These are phyloP conservation scores for Rhizopogon sp. DNA, from an alignment of 768 basidiomycete genomes.

Conservation along the genomic window DNA sequence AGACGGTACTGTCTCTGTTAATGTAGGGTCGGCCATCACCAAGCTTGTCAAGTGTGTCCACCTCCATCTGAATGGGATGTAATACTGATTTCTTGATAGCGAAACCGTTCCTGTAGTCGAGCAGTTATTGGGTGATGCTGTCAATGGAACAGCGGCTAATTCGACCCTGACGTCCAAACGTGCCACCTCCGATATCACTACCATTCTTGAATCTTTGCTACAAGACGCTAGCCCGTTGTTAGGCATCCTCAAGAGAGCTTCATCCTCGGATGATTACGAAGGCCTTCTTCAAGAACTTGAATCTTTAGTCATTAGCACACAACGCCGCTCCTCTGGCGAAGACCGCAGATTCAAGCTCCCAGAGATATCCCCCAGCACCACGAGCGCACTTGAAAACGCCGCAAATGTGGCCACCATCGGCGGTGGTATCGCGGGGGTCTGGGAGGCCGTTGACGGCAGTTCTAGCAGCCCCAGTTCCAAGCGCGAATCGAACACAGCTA, in stretches of 20 bases:
- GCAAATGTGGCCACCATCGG: neutral
- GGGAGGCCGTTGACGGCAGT: neutral
- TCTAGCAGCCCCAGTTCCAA: neutral
- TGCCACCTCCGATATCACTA: neutral
- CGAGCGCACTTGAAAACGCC: neutral
- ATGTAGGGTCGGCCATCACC: neutral
- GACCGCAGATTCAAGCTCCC: neutral
- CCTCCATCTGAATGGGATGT: neutral
- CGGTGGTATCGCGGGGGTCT: neutral
- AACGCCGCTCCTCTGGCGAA: neutral
- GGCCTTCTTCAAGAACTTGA: too few species aligned
- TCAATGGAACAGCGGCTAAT: too few species aligned
- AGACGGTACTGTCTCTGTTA: neutral
- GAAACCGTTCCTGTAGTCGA: neutral
- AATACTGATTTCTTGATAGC: neutral
- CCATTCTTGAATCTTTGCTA: neutral
- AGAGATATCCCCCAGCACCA: neutral
- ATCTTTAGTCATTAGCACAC: too few species aligned
- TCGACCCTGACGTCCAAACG: neutral
- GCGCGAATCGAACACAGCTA: neutral
- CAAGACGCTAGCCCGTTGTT: neutral
- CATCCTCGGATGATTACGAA: neutral
- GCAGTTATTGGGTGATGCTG: too few species aligned
- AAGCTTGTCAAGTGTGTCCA: neutral
- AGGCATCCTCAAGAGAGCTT: neutral